These are phyloP conservation scores for Corynascus novoguineensis DNA, from an alignment of 495 filamentous ascomycete genomes.

Conservation along the genomic window DNA sequence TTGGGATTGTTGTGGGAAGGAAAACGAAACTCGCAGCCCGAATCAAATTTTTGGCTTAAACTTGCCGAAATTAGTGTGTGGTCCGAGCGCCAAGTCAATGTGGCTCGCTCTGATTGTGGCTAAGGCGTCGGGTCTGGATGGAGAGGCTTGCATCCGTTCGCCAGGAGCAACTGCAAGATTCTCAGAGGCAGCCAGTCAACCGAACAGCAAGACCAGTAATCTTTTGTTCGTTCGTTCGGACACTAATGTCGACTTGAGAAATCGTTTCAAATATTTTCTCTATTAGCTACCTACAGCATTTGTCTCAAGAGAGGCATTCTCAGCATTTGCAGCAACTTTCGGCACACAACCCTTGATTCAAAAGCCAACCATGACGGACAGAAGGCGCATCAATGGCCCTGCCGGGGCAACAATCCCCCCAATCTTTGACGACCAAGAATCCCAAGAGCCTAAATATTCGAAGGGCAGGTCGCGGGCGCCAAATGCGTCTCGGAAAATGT, in stretches of 20 bases:
- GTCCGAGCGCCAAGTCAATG: background rate
- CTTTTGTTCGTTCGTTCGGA: background rate
- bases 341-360: background rate
- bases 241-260: background rate
- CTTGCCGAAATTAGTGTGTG: background rate
- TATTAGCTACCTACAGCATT: background rate
- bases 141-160: background rate
- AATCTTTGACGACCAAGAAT: slow-evolving; percentile 50
- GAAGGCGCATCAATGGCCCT: slow-evolving; percentile 88
- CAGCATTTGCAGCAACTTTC: background rate
- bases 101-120: slow-evolving; percentile 6
- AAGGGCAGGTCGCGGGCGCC: slow-evolving; percentile 41
- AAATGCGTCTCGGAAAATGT: slow-evolving; percentile 72
- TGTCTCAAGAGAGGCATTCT: background rate
- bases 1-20: background rate
- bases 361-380: slow-evolving; percentile 61
- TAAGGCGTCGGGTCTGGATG: background rate
- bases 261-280: background rate
- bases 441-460: slow-evolving; percentile 41
- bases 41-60: slow-evolving; percentile 20
- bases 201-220: background rate
- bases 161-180: background rate
- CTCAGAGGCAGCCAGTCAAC: background rate
- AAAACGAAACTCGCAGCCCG: slow-evolving; percentile 2
- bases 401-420: slow-evolving; percentile 70